Evolutionary conservation across 192 early-diverging fungal species (phyloP).

Genomic region (Coemansia sp.): DNA sequence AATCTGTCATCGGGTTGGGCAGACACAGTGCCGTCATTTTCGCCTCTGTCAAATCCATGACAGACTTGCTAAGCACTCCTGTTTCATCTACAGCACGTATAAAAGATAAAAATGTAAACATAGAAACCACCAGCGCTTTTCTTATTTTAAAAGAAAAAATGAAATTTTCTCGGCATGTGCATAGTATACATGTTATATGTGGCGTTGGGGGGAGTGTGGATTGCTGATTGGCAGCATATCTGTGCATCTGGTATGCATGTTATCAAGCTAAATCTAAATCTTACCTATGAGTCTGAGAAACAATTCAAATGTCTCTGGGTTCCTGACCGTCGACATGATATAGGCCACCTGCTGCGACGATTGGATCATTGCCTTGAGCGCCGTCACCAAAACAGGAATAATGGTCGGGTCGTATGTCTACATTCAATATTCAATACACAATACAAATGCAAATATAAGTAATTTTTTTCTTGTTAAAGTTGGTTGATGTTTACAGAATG

Average conservation of each 20-base stretch:
- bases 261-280: no score
- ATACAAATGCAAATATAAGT: not conserved
- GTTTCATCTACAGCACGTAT: conserved; percentile 37
- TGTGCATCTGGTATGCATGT: no score
- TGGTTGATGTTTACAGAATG: not conserved
- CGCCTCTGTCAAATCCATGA: conserved; percentile 34
- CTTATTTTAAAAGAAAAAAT: not conserved
- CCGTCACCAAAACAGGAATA: conserved; percentile 29
- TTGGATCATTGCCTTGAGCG: conserved; percentile 31
- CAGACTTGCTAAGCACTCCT: conserved; percentile 37
- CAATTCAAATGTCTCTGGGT: conserved; percentile 39
- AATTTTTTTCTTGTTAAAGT: not conserved
- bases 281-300: conserved; percentile 36
- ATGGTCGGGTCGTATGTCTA: conserved; percentile 49
- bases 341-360: conserved; percentile 43
- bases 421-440: no score
- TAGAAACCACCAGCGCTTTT: not conserved
- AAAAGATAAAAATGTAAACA: no score
- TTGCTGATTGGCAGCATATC: no score
- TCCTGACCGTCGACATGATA: conserved; percentile 32
- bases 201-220: no score
- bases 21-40: conserved; percentile 34
- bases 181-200: not conserved
- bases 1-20: conserved; percentile 27
- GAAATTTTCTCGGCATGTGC: not conserved